Evolutionary conservation across 257 asterid genomes (phyloP).

Genomic region (Eustoma russellianum): DNA sequence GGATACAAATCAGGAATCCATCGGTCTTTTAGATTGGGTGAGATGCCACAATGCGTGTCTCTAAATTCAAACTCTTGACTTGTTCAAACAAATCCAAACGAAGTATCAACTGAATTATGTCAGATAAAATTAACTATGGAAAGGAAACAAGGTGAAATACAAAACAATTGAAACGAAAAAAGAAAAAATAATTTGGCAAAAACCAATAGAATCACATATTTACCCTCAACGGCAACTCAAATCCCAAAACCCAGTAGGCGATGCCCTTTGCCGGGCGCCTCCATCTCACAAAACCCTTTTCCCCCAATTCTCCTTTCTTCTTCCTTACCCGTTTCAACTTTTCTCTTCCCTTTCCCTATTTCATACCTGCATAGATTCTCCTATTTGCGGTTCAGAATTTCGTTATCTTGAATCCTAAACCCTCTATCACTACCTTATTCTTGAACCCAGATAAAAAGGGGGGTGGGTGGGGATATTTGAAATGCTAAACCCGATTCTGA

Average conservation of each 20-base stretch:
- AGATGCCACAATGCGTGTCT: too few relatives aligned
- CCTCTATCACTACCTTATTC: background rate
- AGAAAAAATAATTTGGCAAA: too few relatives aligned
- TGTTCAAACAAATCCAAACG: too few relatives aligned
- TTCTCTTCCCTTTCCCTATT: background rate
- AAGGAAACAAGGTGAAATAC: too few relatives aligned
- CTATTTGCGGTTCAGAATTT: background rate
- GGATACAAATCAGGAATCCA: too few relatives aligned
- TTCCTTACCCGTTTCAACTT: background rate
- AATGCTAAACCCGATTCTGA: conserved; percentile 21
- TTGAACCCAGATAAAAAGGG: background rate
- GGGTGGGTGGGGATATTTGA: too few relatives aligned
- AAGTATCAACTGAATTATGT: too few relatives aligned
- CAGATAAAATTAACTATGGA: too few relatives aligned
- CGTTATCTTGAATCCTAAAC: conserved; percentile 7
- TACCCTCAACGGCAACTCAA: background rate
- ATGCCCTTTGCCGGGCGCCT: conserved; percentile 13
- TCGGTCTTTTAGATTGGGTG: too few relatives aligned
- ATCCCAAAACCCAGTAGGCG: conserved; percentile 6
- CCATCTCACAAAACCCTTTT: conserved; percentile 13
- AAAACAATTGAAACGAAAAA: too few relatives aligned
- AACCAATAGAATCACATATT: background rate
- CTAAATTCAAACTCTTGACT: too few relatives aligned
- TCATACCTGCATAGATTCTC: too few relatives aligned
- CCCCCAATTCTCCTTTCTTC: background rate